These are phyloP conservation scores for Dictyostelium discoideum DNA, from an alignment of 78 protist species.

Conservation along the genomic window DNA sequence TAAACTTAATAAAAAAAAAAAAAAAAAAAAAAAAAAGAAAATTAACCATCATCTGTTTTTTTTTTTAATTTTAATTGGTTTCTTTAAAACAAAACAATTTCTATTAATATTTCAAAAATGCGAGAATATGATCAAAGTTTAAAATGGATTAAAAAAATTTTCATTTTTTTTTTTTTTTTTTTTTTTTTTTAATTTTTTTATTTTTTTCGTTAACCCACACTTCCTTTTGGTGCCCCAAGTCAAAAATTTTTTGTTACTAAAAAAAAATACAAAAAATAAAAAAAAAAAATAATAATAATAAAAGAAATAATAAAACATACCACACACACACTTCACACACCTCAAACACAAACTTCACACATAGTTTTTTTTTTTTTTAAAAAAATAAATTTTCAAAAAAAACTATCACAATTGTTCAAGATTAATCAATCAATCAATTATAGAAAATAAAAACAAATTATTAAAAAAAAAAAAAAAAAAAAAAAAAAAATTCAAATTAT, in stretches of 20 bases:
- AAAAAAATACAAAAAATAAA: too few relatives aligned
- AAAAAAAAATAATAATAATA: background rate
- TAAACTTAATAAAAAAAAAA: too few relatives aligned
- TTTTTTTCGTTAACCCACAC: background rate
- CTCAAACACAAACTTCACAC: background rate
- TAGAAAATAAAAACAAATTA: background rate
- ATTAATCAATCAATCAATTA: background rate
- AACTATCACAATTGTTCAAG: background rate
- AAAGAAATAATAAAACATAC: background rate
- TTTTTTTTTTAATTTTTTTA: background rate
- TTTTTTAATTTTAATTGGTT: too few relatives aligned
- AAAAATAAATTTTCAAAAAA: background rate
- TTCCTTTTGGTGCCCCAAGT: background rate
- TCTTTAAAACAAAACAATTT: too few relatives aligned
- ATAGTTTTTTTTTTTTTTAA: background rate
- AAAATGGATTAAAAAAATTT: too few relatives aligned
- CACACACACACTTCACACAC: background rate
- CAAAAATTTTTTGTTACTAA: background rate
- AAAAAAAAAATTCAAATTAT: background rate
- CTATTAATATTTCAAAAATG: too few relatives aligned
- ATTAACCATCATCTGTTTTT: too few relatives aligned
- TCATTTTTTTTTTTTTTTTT: background rate
- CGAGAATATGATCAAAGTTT: too few relatives aligned
- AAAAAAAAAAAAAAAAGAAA: too few relatives aligned
- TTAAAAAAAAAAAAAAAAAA: background rate